Conservation (phyloP, 1,284 basidiomycete species). For the Jaminaea rosea region DNA sequence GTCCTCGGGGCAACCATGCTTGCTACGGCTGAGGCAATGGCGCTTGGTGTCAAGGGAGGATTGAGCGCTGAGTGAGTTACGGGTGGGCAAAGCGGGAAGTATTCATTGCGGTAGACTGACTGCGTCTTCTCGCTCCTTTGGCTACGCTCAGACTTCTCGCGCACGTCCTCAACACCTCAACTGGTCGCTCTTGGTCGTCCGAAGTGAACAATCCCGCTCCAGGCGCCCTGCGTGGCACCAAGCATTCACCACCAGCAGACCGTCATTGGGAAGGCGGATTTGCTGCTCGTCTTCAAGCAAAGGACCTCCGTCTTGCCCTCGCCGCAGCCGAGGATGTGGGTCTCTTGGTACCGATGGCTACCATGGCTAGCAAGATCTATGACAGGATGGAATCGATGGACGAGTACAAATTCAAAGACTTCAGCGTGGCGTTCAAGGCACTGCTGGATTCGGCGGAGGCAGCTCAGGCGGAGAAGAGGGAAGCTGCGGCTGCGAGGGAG, state of each 20-base stretch:
- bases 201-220: conserved; percentile 81
- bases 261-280: conserved; percentile 61
- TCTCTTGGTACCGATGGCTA: conserved; percentile 29
- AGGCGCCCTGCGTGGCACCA: conserved; percentile 54
- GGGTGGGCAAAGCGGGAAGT: no score
- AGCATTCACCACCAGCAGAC: conserved; percentile 69
- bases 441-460: conserved; percentile 4
- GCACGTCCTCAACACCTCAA: conserved; percentile 39
- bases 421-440: conserved; percentile 34
- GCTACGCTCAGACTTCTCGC: conserved; percentile 10
- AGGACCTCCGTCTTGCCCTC: conserved; percentile 36
- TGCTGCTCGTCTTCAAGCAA: conserved; percentile 18
- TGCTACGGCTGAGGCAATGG: conserved; percentile 36
- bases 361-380: conserved; percentile 27
- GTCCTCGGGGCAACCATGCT: conserved; percentile 36
- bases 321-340: conserved; percentile 28
- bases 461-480: not conserved
- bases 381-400: conserved; percentile 26
- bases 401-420: conserved; percentile 23
- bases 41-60: conserved; percentile 33
- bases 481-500: no score
- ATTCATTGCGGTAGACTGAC: not conserved
- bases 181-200: conserved; percentile 63
- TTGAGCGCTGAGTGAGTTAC: conserved; percentile 10
- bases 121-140: not conserved